Evolutionary conservation across 2,329 filamentous ascomycete species (phyloP), one percentile per base, ranked within the genome.

Genomic region (Aspergillus unguis): DNA sequence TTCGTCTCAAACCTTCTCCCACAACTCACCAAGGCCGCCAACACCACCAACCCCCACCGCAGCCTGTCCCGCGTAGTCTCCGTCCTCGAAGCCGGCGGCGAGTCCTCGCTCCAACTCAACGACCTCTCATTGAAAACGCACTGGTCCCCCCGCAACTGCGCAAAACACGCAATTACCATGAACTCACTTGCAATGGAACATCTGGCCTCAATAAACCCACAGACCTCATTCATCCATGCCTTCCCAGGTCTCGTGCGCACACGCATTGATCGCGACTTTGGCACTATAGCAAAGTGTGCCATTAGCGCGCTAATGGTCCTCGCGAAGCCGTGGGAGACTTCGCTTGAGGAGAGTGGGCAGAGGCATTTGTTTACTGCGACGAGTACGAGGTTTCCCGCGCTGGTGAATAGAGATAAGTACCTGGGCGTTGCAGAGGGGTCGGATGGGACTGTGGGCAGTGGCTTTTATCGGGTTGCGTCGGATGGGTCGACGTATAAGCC

Each of bases 1-100:
- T 71, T 71, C 38, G 56, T 68, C 17, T 23, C 52, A 4, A 68
- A 71, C 45, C 55, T 72, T 5, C 60, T 71, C 2, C 68, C 69
- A 1, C 62, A 57, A 27, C 32, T 62, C 9, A 29, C 5, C 5
- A 48, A 41, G 3, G 38, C 42, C 8, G 42, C n/a, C 25, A 11
- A 43, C 5, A 23, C 36, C 33, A 25, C 27, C 26, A 37, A 17
- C 17, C 17, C 17, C 17, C 17, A 17, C 17, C 17, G 17, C 17
- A 17, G 17, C 17, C 43, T 45, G 2, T 26, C 25, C 33, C 43
- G 43, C n/a, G 43, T 45, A 8, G 26, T 45, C 43, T 33, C 31
- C 29, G 41, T 31, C 41, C 41, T 43, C 41, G 27, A 43, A 43
- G 41, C 41, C 26, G 41, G 41, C 10, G 41, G 41, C 41, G 41